Evolutionary conservation across 2,329 filamentous ascomycete genomes (phyloP).

Genomic region (Cordyceps javanica): DNA sequence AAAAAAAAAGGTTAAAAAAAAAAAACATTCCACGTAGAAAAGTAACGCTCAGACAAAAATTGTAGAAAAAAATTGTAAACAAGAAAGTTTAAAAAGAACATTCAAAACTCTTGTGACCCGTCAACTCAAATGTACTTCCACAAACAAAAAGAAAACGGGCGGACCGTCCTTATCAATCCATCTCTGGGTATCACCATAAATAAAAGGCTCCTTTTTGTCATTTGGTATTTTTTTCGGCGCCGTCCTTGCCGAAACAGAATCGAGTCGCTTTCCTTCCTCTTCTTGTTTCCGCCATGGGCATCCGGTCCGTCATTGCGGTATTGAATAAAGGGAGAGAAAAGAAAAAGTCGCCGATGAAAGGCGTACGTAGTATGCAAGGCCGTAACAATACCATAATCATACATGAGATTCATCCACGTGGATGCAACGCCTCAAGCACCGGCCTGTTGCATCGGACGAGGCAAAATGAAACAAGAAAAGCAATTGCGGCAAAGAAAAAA

Average conservation of each 20-base stretch:
- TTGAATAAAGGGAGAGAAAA: background rate
- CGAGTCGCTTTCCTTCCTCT: background rate
- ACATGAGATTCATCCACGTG: slow-evolving; percentile 7
- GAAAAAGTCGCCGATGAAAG: background rate
- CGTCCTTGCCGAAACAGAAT: background rate
- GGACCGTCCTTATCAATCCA: background rate
- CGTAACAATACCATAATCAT: slow-evolving; percentile 13
- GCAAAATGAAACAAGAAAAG: background rate
- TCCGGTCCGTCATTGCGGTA: background rate
- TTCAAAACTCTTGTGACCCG: no score
- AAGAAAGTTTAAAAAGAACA: no score
- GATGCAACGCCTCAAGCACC: background rate
- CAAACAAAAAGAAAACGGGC: background rate
- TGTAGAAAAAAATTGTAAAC: no score
- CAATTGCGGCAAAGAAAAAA: background rate
- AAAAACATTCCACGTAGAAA: background rate
- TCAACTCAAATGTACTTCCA: background rate
- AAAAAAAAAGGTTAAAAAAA: no score
- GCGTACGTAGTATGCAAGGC: slow-evolving; percentile 1
- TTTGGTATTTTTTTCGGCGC: background rate
- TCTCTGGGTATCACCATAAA: slow-evolving; percentile 7
- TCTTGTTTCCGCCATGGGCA: background rate
- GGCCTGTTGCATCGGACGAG: background rate
- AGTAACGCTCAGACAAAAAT: background rate
- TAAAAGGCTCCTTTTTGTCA: background rate